These are phyloP conservation scores for Polytrichum formosum DNA, from an alignment of 225 moss, liverwort and hornwort species.

Conservation along the genomic window DNA sequence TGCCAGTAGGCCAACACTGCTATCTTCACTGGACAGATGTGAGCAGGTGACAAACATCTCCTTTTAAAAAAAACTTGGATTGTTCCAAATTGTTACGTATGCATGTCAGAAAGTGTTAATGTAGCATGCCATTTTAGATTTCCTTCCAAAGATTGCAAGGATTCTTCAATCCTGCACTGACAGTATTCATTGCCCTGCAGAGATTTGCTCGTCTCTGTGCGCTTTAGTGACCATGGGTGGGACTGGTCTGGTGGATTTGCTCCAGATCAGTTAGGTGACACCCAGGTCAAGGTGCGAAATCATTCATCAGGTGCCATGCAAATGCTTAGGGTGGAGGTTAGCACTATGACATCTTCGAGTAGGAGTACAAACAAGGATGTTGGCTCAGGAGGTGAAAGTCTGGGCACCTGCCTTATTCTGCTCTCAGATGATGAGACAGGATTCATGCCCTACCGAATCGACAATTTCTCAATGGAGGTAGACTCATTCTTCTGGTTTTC, in stretches of 20 bases:
- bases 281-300: constrained; percentile 93
- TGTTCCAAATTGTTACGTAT: no score
- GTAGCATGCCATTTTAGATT: no score
- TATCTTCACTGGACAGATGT: constrained; percentile 86
- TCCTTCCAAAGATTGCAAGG: no score
- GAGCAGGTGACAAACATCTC: constrained; percentile 46
- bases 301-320: constrained; percentile 80
- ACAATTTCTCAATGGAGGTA: constrained; percentile 97
- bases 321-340: constrained; percentile 96
- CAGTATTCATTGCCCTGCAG: constrained; percentile 36
- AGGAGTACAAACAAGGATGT: constrained; percentile 54
- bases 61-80: neutral
- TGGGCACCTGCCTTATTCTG: constrained; percentile 78
- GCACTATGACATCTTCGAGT: constrained; percentile 61
- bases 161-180: no score
- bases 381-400: constrained; percentile 69
- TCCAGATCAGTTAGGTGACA: constrained; percentile 90
- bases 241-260: constrained; percentile 97
- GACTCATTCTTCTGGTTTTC: neutral
- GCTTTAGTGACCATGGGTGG: constrained; percentile 93
- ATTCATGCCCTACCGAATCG: constrained; percentile 94
- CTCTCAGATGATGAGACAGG: constrained; percentile 93
- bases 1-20: constrained; percentile 70
- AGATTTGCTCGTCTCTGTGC: constrained; percentile 76
- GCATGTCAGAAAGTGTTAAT: no score